Evolutionary conservation across 306 rosid genomes (phyloP), one percentile per base, ranked within the genome.

Genomic region (Cicer bijugum): DNA sequence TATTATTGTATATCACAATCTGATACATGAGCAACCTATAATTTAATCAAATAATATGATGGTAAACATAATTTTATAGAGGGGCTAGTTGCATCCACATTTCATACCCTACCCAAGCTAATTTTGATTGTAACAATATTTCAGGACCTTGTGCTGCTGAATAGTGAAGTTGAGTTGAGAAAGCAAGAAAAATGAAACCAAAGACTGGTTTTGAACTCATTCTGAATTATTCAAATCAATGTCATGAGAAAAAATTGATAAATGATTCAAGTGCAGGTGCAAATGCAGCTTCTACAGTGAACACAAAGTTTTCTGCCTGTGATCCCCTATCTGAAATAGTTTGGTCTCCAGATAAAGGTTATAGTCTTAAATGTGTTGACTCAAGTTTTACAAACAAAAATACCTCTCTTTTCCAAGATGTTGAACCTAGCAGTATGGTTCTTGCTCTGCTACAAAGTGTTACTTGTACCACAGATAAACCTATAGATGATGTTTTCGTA

Each of bases 201-300:
- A 83, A 72, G 71, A 77, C 74, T 20, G 91, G 86, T 82, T 74
- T 87, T 70, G 90, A 82, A 69, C 90, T 85, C 45, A 70, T 66
- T 56, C 57, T 78, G 78, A 79, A 83, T 51, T 73, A 84, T 78
- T 79, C 87, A 28, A 78, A 77, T 60, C 81, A 77, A 6, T 68
- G 67, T 78, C 59, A 50, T 70, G 67, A 82, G 83, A 67, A 82
- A 68, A 64, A 33, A 11, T 66, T 82, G 84, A 78, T 64, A 38
- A 76, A 77, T 77, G 88, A 82, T 40, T 71, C 80, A 45, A 87
- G 97, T 91, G 98, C 90, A 94, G 96, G 96, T 91, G 98, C 95
- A 94, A 89, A 94, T 94, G 98, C 96, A 85, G 88, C 78, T 85
- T 87, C 82, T 43, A 80, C 74, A 87, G 60, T 70, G 74, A 82